Conservation (phyloP, 129 eudicot genomes). For the Flaveria sonorensis region DNA sequence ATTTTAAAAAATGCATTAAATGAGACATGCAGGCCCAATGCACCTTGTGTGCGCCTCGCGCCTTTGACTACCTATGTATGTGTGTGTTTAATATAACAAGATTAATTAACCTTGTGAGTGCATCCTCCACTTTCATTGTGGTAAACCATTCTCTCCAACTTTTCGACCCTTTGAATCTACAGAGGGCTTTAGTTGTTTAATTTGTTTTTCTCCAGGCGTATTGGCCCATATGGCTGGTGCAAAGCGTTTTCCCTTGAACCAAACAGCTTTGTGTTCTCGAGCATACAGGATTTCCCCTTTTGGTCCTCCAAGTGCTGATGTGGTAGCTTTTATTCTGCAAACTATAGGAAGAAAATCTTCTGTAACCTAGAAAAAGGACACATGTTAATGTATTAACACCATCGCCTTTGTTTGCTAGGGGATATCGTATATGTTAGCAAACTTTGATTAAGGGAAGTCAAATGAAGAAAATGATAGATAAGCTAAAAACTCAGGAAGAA, state of each 20-base stretch:
- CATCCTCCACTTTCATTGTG: constrained; percentile 82
- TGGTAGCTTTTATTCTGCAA: constrained; percentile 71
- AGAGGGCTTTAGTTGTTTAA: constrained; percentile 75
- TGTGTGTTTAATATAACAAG: not conserved
- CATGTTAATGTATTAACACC: constrained; percentile 11
- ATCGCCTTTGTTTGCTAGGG: constrained; percentile 19
- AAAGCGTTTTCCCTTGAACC: constrained; percentile 96
- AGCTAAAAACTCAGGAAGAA: not conserved
- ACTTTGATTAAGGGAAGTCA: not conserved
- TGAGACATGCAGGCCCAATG: too few relatives aligned
- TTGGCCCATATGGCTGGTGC: constrained; percentile 75
- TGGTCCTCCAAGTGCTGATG: constrained; percentile 85
- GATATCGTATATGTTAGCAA: constrained; percentile 16
- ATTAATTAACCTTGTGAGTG: constrained; percentile 64
- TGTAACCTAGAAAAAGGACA: constrained; percentile 46
- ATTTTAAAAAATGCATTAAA: not conserved
- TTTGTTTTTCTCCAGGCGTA: constrained; percentile 88
- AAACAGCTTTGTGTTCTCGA: constrained; percentile 85
- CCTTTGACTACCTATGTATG: not conserved
- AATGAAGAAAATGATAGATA: constrained; percentile 4
- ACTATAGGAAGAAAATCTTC: constrained; percentile 89
- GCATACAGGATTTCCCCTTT: constrained; percentile 90
- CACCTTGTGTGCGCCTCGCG: not conserved
- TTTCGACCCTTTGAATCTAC: constrained; percentile 90
- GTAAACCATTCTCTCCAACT: constrained; percentile 97